A percentile compares a stretch with the other conserved stretches of the same genome.
Evolutionary conservation across 768 basidiomycete species (phyloP).

Genomic region (Tephrocybe rancida): DNA sequence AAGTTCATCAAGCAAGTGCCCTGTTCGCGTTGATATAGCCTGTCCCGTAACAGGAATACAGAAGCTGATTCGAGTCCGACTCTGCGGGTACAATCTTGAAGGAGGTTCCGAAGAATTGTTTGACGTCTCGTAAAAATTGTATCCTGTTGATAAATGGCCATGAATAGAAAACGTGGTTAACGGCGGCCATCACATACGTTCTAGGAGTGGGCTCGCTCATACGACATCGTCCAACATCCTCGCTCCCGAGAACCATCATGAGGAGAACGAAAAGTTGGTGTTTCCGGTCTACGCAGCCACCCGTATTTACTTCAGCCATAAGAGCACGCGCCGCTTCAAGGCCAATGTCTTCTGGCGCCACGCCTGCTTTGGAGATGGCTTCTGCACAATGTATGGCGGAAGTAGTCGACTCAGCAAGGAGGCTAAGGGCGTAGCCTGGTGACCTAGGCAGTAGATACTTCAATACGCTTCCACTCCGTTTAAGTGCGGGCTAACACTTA

Average conservation of each 20-base stretch:
- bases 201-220: conserved; percentile 83
- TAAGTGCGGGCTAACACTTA: too few relatives aligned
- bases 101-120: conserved; percentile 82
- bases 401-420: conserved; percentile 92
- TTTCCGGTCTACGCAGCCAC: conserved; percentile 90
- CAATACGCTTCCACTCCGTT: too few relatives aligned
- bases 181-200: conserved; percentile 56
- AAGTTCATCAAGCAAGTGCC: conserved; percentile 49
- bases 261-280: conserved; percentile 87
- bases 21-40: conserved; percentile 91
- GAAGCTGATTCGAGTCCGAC: conserved; percentile 55
- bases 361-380: conserved; percentile 78
- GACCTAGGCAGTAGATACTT: conserved; percentile 56
- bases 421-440: conserved; percentile 90
- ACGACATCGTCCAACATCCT: conserved; percentile 90
- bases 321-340: conserved; percentile 78
- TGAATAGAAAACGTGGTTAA: background rate
- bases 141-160: conserved; percentile 52
- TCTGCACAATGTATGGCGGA: conserved; percentile 87
- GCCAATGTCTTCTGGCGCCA: conserved; percentile 92
- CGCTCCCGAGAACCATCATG: conserved; percentile 95
- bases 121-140: conserved; percentile 86
- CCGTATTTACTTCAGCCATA: conserved; percentile 74
- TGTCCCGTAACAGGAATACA: conserved; percentile 90
- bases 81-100: conserved; percentile 85